Percentiles rank a stretch among this genome's conserved stretches.
Evolutionary conservation across 768 basidiomycete species (phyloP).

Genomic region (Cubamyces lactineus): DNA sequence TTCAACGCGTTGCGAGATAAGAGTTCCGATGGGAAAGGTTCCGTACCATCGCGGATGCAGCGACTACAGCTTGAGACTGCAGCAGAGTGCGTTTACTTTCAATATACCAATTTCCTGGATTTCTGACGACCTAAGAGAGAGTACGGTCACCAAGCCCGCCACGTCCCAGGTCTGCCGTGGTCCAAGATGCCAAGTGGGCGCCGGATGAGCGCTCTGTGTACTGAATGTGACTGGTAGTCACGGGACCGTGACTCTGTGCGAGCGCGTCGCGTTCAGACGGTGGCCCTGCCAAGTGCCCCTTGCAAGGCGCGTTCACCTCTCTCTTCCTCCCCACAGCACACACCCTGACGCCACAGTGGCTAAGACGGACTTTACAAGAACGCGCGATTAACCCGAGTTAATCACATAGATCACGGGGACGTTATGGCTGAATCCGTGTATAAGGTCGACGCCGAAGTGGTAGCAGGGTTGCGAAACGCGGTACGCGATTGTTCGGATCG

Average conservation of each 20-base stretch:
- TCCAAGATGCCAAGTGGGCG: slow-evolving; percentile 16
- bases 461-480: slow-evolving; percentile 61
- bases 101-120: too few relatives aligned
- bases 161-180: slow-evolving; percentile 3
- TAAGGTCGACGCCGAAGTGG: slow-evolving; percentile 51
- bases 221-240: slow-evolving; percentile 2
- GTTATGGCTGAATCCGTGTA: slow-evolving; percentile 10
- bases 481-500: slow-evolving; percentile 75
- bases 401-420: too few relatives aligned
- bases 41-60: too few relatives aligned
- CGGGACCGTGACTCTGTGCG: slow-evolving; percentile 2
- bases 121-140: not conserved
- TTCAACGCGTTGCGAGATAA: not conserved
- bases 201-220: not conserved
- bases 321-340: not conserved
- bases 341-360: not conserved
- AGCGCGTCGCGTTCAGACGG: slow-evolving; percentile 17
- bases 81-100: too few relatives aligned
- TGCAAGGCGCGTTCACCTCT: not conserved
- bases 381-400: too few relatives aligned
- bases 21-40: not conserved
- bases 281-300: not conserved
- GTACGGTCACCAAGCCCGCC: not conserved
- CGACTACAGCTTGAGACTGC: too few relatives aligned
- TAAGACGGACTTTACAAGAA: too few relatives aligned